A percentile compares a stretch with the other conserved stretches of the same genome.
Evolutionary conservation across 2,329 filamentous ascomycete species (phyloP).

Genomic region (Neobulgaria alba): DNA sequence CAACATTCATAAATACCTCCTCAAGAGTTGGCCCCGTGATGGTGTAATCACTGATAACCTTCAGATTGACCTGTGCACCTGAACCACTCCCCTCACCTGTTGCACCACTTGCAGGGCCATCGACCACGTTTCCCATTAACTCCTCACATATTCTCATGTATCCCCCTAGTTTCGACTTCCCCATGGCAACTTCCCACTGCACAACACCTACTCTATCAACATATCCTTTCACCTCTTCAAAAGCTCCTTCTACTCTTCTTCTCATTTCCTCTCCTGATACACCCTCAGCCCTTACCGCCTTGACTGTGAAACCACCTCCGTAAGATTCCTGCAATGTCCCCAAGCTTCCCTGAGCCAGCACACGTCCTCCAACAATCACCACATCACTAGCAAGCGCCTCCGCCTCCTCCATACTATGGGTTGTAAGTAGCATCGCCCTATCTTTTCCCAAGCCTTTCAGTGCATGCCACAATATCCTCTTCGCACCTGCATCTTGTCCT

Average conservation of each 20-base stretch:
- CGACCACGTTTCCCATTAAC: slow-evolving; percentile 16
- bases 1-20: slow-evolving; percentile 26
- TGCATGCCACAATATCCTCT: slow-evolving; percentile 30
- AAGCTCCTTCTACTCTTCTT: slow-evolving; percentile 10
- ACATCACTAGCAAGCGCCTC: slow-evolving; percentile 29
- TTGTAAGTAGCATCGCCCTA: slow-evolving; percentile 30
- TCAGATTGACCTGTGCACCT: slow-evolving; percentile 2
- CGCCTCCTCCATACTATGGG: slow-evolving; percentile 32
- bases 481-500: slow-evolving; percentile 29
- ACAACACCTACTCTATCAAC: slow-evolving; percentile 19
- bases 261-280: slow-evolving; percentile 8
- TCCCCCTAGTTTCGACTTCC: slow-evolving; percentile 12
- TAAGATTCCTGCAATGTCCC: slow-evolving; percentile 15
- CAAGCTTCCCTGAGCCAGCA: slow-evolving; percentile 26
- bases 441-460: slow-evolving; percentile 22
- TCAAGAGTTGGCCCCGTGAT: slow-evolving; percentile 22
- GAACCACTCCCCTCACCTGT: slow-evolving; percentile 7
- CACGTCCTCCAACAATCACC: slow-evolving; percentile 28
- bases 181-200: slow-evolving; percentile 15
- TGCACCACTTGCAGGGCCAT: background rate
- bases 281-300: slow-evolving; percentile 11
- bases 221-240: slow-evolving; percentile 16
- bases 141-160: slow-evolving; percentile 22
- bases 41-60: slow-evolving; percentile 18
- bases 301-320: slow-evolving; percentile 16